Evolutionary conservation across 192 early-diverging fungal species (phyloP), one percentile per base, ranked within the genome.

Genomic region (Coemansia sp.): DNA sequence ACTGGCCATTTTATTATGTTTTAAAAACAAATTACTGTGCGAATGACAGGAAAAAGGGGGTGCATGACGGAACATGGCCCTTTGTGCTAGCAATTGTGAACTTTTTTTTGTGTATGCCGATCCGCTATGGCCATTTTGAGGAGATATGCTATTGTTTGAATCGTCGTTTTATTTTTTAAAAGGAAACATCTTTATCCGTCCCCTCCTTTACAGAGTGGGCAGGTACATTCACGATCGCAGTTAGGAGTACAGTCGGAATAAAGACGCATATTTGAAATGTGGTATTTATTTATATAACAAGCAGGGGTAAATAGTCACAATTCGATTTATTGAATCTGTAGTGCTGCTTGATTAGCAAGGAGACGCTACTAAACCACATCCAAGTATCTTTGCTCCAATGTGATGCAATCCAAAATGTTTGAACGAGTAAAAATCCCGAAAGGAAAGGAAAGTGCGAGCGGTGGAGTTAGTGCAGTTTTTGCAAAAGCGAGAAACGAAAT

Each of bases 221-320:
- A 75, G 29, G 66, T 75, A 42, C 72, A 75, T 34, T 75, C 67
- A 34, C 72, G 63, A 58, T 75, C 72, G 33, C 63, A 69, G 62
- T 69, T 63, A 15, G 43, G 35, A 29, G 21, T 20, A 25, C 26
- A n/a, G 25, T 53, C 5, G n/a, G 43, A 45, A 18, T 13, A 18
- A 45, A 45, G 16, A 13, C n/a, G 16, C 10, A 45, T 18, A n/a
- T n/a, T n/a, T n/a, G n/a, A 40, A 40, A 13, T 40, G 2, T 40
- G 16, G 39, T 40, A 40, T 7, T 40, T 40, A n/a, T n/a, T n/a
- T n/a, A n/a, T n/a, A n/a, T n/a, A n/a, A n/a, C n/a, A n/a, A n/a
- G n/a, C n/a, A n/a, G n/a, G n/a, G n/a, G n/a, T n/a, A n/a, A n/a
- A n/a, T n/a, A n/a, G n/a, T n/a, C n/a, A n/a, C n/a, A n/a, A n/a